A percentile compares a stretch with the other conserved stretches of the same genome.
Conservation (phyloP, 257 asterid species). For the Nicotiana tomentosiformis region DNA sequence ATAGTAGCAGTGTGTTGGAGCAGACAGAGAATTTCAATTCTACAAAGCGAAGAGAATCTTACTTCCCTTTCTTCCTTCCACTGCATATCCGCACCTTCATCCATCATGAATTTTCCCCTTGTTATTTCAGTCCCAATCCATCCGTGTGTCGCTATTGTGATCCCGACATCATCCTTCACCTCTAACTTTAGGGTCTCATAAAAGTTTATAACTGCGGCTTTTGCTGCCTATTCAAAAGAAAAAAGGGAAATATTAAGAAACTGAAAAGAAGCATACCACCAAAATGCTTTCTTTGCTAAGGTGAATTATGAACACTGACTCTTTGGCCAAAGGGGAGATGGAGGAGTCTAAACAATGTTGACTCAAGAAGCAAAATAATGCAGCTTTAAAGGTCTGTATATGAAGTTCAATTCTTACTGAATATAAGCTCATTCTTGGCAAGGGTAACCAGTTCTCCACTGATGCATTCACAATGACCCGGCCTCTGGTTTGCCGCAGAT, state of each 20-base stretch:
- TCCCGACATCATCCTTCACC: constrained; percentile 62
- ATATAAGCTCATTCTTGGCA: constrained; percentile 89
- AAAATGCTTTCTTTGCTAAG: not conserved
- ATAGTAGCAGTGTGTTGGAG: not conserved
- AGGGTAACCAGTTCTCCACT: constrained; percentile 76
- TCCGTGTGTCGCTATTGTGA: constrained; percentile 73
- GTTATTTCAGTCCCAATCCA: constrained; percentile 78
- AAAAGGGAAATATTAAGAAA: not conserved
- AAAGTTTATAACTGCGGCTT: constrained; percentile 65
- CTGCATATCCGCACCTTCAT: constrained; percentile 92
- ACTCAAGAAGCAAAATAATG: not conserved
- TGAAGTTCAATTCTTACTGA: constrained; percentile 38
- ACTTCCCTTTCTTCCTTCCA: constrained; percentile 95
- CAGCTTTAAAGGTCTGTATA: not conserved
- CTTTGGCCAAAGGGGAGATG: no score
- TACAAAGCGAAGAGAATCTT: not conserved
- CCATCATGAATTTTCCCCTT: constrained; percentile 67
- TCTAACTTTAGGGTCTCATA: constrained; percentile 79
- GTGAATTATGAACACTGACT: not conserved
- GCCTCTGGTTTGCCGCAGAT: constrained; percentile 56
- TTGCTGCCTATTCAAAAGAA: constrained; percentile 49
- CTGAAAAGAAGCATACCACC: no score
- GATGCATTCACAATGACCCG: constrained; percentile 75
- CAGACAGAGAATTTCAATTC: not conserved
- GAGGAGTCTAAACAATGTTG: not conserved